A percentile compares a stretch with the other conserved stretches of the same genome.
Evolutionary conservation across 2,329 filamentous ascomycete genomes (phyloP).

Genomic region (Fusarium continuum): DNA sequence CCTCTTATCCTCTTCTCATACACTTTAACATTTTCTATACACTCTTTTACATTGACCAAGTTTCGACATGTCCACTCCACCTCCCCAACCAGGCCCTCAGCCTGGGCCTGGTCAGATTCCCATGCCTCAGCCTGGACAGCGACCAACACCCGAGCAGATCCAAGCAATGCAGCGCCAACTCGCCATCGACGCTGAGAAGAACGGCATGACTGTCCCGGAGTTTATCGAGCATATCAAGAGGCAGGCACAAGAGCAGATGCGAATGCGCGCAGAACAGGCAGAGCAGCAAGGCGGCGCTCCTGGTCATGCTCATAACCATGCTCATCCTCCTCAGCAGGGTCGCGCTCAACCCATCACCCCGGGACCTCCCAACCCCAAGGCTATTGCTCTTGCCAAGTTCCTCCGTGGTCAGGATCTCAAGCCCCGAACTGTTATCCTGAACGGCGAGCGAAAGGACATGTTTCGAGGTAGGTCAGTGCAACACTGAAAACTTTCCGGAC

Average conservation of each 20-base stretch:
- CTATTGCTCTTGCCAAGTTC: constrained; percentile 89
- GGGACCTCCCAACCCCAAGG: constrained; percentile 87
- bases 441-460: constrained; percentile 98
- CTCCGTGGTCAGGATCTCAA: constrained; percentile 86
- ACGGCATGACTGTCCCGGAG: constrained; percentile 84
- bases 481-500: neutral
- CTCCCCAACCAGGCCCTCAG: constrained; percentile 42
- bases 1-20: constrained; percentile 18
- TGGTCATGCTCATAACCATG: constrained; percentile 41
- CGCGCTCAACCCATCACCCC: constrained; percentile 75
- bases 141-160: constrained; percentile 85
- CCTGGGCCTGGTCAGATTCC: constrained; percentile 44
- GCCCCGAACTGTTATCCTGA: constrained; percentile 87
- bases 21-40: constrained; percentile 22
- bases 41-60: constrained; percentile 12
- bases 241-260: constrained; percentile 62
- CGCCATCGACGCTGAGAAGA: constrained; percentile 81
- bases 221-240: constrained; percentile 77
- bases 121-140: constrained; percentile 53
- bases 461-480: constrained; percentile 76
- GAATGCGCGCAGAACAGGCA: constrained; percentile 55
- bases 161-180: constrained; percentile 84
- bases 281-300: constrained; percentile 53
- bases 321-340: constrained; percentile 46
- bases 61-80: constrained; percentile 44